Base-by-base conservation (phyloP, 352 stramenopile species). In the Pseudoperonospora humuli region DNA sequence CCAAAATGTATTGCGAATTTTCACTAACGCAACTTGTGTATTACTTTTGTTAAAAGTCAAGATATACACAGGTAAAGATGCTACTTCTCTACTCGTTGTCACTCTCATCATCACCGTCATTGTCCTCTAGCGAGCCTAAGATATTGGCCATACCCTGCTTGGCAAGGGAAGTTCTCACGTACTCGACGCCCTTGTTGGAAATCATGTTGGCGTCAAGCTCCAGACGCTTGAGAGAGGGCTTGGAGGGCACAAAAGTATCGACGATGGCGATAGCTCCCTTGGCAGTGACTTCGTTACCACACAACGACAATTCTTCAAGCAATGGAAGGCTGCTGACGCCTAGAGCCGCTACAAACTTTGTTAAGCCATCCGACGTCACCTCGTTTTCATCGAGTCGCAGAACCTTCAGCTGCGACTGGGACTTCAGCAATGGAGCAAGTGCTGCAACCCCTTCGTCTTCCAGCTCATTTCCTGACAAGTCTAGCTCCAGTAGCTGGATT, bases 121-220 rank as follows among this genome's bases (percentile, higher is more conserved):
- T 93, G 54, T 90, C 78, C 26, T 92, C 79, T 8, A 91, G 45
- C 11, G 75, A 88, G 1, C 76, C 77, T 21, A 91, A 57, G n/a
- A 86, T 49, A 20, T 66, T 40, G 45, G 50, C 56, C 59, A 84
- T 90, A 23, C 62, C 54, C 49, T 74, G 67, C 27, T 44, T 57
- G 20, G 70, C 53, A 3, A 93, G 37, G 3, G 75, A 25, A 41
- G 54, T 55, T 27, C 64, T 50, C 20, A 93, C 82, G 38, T 57
- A 59, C 15, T 52, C 67, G 2, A 93, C 51, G 7, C 73, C 79
- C 2, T 81, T 67, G 0, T 54, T 54, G 34, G 79, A 86, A 35
- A 93, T 86, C 57, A 81, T 70, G 57, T 91, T 93, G 19, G 77
- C 82, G 19, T 93, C 79, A 13, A 93, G 69, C 39, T 86, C 61